phyloP scores from a whole-genome alignment of 495 filamentous ascomycete genomes.

The Parmelia sp. region DNA sequence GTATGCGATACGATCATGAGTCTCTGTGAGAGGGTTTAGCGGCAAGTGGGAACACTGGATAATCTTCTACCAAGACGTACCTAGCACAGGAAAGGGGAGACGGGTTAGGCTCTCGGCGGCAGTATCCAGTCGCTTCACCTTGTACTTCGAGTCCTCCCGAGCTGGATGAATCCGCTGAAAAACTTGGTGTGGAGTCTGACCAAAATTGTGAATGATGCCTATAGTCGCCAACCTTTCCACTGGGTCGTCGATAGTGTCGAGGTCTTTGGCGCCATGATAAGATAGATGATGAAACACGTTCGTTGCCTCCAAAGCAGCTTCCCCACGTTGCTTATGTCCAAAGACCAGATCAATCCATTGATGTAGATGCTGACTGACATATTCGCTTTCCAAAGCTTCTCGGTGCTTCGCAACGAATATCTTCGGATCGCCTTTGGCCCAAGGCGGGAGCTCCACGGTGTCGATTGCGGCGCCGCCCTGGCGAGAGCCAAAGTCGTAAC shows the following conservation, averaged over 20 bases:
- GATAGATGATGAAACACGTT: constrained; percentile 96
- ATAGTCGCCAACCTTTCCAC: constrained; percentile 79
- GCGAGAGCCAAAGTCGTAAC: constrained; percentile 82
- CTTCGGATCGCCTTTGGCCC: constrained; percentile 95
- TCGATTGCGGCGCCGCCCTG: constrained; percentile 78
- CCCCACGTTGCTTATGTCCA: constrained; percentile 89
- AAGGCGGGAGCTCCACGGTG: constrained; percentile 79
- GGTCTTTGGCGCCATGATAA: constrained; percentile 86
- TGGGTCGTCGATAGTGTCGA: constrained; percentile 85
- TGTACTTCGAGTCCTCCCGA: constrained; percentile 58
- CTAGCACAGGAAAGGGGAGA: constrained; percentile 72
- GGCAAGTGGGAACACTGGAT: not conserved
- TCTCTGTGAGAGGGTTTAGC: constrained; percentile 47
- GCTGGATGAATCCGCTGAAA: constrained; percentile 73
- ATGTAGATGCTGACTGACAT: constrained; percentile 85
- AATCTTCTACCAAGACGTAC: constrained; percentile 32
- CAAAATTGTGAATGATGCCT: constrained; percentile 96
- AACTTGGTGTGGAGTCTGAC: constrained; percentile 92
- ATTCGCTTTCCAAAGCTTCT: constrained; percentile 88
- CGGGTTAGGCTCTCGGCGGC: constrained; percentile 69
- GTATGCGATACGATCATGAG: constrained; percentile 69
- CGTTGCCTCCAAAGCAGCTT: constrained; percentile 81
- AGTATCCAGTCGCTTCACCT: constrained; percentile 65
- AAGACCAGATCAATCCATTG: constrained; percentile 96
- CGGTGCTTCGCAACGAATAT: constrained; percentile 93